phyloP scores from a whole-genome alignment of 2,329 filamentous ascomycete genomes.

The Alternaria metachromatica region DNA sequence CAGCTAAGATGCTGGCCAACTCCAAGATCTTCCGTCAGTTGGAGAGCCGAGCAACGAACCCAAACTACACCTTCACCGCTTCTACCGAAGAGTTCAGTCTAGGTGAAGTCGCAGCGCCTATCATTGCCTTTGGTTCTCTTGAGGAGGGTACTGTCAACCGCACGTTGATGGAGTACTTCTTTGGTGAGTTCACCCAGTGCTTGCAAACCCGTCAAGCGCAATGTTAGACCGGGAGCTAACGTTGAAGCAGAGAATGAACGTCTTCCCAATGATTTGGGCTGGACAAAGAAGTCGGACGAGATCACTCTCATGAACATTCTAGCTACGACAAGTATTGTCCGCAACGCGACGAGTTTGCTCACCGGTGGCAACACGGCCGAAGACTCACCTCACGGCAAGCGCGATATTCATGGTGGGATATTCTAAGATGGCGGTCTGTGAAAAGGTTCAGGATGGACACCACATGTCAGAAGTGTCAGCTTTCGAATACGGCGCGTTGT shows the following conservation, averaged over 20 bases:
- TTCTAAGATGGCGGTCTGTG: background rate
- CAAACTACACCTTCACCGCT: slow-evolving; percentile 56
- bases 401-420: background rate
- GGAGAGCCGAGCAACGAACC: slow-evolving; percentile 56
- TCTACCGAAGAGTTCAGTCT: slow-evolving; percentile 55
- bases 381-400: background rate
- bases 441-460: background rate
- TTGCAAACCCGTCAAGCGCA: no score
- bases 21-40: slow-evolving; percentile 55
- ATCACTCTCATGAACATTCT: slow-evolving; percentile 20
- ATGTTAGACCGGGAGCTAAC: slow-evolving; percentile 22
- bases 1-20: slow-evolving; percentile 47
- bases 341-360: slow-evolving; percentile 17
- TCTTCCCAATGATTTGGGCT: slow-evolving; percentile 52
- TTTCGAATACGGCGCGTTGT: background rate
- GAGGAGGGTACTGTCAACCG: slow-evolving; percentile 49
- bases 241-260: slow-evolving; percentile 50
- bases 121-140: slow-evolving; percentile 59
- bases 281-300: slow-evolving; percentile 34
- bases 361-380: background rate
- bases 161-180: slow-evolving; percentile 55
- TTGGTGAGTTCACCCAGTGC: slow-evolving; percentile 46
- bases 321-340: slow-evolving; percentile 7
- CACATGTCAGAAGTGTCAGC: background rate
- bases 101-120: slow-evolving; percentile 59